Evolutionary conservation across 768 basidiomycete species (phyloP).

Genomic region (Xerocomus brunneocitrinus): DNA sequence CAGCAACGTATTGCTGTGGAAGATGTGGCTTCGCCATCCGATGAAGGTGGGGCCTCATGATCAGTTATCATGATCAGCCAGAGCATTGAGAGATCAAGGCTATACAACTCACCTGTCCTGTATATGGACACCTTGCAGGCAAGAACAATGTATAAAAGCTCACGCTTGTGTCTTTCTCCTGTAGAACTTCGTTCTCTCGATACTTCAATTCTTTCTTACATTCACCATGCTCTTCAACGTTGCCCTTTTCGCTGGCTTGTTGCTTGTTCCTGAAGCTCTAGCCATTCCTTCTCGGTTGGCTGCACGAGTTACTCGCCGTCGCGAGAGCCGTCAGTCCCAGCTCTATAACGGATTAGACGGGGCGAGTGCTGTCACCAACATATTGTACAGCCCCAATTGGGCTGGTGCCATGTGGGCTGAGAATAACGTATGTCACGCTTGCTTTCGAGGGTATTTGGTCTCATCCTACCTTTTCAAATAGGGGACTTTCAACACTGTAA

Average conservation of each 20-base stretch:
- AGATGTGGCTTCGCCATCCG: neutral
- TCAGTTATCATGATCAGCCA: too few relatives aligned
- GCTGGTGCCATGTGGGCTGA: neutral
- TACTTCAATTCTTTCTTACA: neutral
- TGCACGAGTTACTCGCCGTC: neutral
- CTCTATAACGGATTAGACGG: neutral
- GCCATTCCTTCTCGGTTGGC: neutral
- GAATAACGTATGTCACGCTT: neutral
- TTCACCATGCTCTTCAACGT: neutral
- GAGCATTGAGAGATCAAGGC: too few relatives aligned
- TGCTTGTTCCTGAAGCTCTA: neutral
- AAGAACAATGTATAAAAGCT: neutral
- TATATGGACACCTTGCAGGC: neutral
- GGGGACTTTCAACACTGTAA: conserved; percentile 1
- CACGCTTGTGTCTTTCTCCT: neutral
- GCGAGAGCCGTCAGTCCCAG: neutral
- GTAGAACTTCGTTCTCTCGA: neutral
- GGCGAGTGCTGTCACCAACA: neutral
- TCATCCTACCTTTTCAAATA: neutral
- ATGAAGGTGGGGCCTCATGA: neutral
- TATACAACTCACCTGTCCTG: too few relatives aligned
- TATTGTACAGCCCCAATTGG: neutral
- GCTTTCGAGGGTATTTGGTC: neutral
- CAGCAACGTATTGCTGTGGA: neutral
- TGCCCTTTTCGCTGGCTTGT: neutral